Evolutionary conservation across 2,329 filamentous ascomycete species (phyloP), one percentile per base, ranked within the genome.

Genomic region (Cladosporium austrohemisphaericum): DNA sequence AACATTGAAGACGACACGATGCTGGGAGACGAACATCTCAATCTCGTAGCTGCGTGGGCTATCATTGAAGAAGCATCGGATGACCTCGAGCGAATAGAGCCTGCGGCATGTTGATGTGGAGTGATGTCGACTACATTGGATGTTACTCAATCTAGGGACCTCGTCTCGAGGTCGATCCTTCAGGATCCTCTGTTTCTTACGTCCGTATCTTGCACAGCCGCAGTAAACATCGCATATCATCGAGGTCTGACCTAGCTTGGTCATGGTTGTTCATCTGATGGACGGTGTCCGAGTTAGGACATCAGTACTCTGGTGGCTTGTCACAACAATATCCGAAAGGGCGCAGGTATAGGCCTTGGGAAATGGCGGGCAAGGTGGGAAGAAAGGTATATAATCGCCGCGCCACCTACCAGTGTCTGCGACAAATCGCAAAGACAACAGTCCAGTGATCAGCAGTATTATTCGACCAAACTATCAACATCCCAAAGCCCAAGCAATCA

Each of bases 101-200:
- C n/a, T 7, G 16, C 16, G 7, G 10, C n/a, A 13, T 4, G 5
- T 11, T 4, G 5, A 31, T 13, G 10, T 11, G 28, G 16, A 14
- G 29, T 14, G 8, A 14, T 14, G n/a, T 4, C 9, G 11, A 3
- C 6, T 16, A 18, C 3, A 18, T 3, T 40, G 13, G 4, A n/a
- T 8, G 7, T n/a, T 18, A 18, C 36, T 40, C 9, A 13, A 23
- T 19, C 9, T 9, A 18, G 4, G 23, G 13, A 13, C 31, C 43
- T 46, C 31, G 43, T 36, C 31, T 36, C 43, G 32, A 28, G 43
- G 43, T 22, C 11, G 28, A 44, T 44, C 41, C 41, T 44, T 23
- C 41, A 18, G 6, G 23, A 46, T 46, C 43, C 43, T 36, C 18
- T 22, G 8, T 7, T n/a, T 11, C 38, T 45, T 36, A 36, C 43